Evolutionary conservation across 345 rosid species (phyloP).

Genomic region (Reutealis trisperma): DNA sequence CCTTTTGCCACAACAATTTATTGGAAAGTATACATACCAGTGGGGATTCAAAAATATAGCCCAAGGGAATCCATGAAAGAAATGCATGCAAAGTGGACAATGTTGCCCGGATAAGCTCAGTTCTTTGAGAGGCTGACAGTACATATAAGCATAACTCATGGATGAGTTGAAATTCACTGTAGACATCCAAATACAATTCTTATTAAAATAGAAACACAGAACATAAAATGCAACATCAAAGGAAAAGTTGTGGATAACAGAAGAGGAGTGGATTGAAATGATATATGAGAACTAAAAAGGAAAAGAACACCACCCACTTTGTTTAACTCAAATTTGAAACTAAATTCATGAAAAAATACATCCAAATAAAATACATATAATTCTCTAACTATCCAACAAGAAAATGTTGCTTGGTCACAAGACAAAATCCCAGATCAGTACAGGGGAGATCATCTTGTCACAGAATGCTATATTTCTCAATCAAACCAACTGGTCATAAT

Average conservation of each 20-base stretch:
- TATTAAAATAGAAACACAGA: background rate
- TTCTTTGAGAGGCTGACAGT: slow-evolving; percentile 92
- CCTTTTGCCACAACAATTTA: slow-evolving; percentile 5
- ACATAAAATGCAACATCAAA: background rate
- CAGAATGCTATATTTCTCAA: background rate
- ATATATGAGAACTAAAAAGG: background rate
- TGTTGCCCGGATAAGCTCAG: slow-evolving; percentile 92
- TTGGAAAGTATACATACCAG: slow-evolving; percentile 48
- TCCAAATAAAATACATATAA: too few species aligned
- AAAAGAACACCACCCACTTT: background rate
- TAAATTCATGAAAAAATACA: background rate
- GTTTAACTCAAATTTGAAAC: slow-evolving; percentile 5
- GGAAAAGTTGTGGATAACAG: background rate
- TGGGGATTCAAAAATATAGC: slow-evolving; percentile 98
- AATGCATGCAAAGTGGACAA: slow-evolving; percentile 96
- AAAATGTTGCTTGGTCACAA: background rate
- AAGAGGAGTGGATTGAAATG: background rate
- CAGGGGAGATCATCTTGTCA: background rate
- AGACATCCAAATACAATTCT: slow-evolving; percentile 31
- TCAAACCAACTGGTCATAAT: background rate
- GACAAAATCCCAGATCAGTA: background rate
- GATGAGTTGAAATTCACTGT: slow-evolving; percentile 98
- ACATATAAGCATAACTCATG: slow-evolving; percentile 97
- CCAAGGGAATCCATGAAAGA: slow-evolving; percentile 99
- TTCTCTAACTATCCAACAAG: background rate